Evolutionary conservation across 2,329 filamentous ascomycete species (phyloP).

Genomic region (Phyllosticta paracitricarpa): DNA sequence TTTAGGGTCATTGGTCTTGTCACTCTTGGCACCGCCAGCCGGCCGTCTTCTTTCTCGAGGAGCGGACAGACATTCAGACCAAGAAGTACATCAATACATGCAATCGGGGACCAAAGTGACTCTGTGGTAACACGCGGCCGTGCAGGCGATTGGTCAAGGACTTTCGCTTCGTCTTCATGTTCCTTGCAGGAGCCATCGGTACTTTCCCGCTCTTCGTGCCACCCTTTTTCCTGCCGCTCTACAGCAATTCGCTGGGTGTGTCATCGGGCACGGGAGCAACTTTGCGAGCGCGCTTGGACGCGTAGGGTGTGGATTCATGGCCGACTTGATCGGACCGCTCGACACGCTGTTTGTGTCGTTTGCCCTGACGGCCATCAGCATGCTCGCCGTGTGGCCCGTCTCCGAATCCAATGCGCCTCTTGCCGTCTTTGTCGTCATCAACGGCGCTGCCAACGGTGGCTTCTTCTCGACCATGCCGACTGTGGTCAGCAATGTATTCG

Average conservation of each 20-base stretch:
- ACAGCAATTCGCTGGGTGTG: constrained; percentile 45
- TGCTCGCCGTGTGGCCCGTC: constrained; percentile 52
- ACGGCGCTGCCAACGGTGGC: constrained; percentile 50
- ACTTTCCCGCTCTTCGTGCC: constrained; percentile 53
- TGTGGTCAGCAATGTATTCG: constrained; percentile 50
- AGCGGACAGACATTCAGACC: constrained; percentile 28
- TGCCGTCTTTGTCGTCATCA: constrained; percentile 48
- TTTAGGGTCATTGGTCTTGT: constrained; percentile 45
- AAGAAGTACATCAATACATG: constrained; percentile 24
- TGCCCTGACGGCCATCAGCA: constrained; percentile 45
- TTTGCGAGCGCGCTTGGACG: constrained; percentile 50
- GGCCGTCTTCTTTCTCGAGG: constrained; percentile 44
- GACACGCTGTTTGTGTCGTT: constrained; percentile 36
- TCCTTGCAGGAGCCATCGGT: constrained; percentile 44
- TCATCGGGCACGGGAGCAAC: constrained; percentile 45
- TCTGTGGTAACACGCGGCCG: neutral
- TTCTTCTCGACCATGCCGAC: constrained; percentile 58
- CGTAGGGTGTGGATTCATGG: constrained; percentile 43
- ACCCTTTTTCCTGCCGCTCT: constrained; percentile 52
- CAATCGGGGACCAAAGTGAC: constrained; percentile 4
- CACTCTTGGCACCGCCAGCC: constrained; percentile 44
- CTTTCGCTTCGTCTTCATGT: constrained; percentile 42
- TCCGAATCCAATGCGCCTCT: constrained; percentile 45
- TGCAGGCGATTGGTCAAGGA: constrained; percentile 43
- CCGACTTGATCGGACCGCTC: constrained; percentile 23